Conservation (phyloP, 2,329 filamentous ascomycete species). For the Diaporthe citriasiana region DNA sequence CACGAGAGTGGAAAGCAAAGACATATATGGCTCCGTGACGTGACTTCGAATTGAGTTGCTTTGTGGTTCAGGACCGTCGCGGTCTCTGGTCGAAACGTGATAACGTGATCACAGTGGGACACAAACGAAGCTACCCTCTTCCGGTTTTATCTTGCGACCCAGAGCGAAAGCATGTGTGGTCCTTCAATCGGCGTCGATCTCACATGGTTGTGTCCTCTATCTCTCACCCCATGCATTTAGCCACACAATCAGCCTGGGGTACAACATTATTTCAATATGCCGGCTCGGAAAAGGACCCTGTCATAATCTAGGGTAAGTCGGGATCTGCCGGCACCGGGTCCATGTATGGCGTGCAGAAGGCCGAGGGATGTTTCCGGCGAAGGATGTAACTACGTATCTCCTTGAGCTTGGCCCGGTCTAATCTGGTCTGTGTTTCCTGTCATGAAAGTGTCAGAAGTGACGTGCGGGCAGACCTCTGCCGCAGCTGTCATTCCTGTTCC, state of each 20-base stretch:
- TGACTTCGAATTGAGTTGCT: constrained; percentile 10
- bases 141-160: constrained; percentile 28
- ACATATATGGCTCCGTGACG: background rate
- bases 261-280: constrained; percentile 4
- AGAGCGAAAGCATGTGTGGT: constrained; percentile 11
- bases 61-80: constrained; percentile 4
- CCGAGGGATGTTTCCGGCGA: background rate
- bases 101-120: constrained; percentile 17
- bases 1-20: background rate
- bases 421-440: constrained; percentile 19
- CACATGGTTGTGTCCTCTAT: background rate
- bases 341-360: constrained; percentile 7
- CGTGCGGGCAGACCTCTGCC: constrained; percentile 17
- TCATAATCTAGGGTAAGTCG: background rate
- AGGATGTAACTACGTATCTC: background rate
- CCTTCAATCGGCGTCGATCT: constrained; percentile 2
- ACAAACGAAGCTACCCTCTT: constrained; percentile 26
- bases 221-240: constrained; percentile 8
- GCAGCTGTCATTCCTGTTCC: constrained; percentile 14
- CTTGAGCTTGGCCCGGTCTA: background rate
- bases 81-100: constrained; percentile 23
- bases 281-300: constrained; percentile 5
- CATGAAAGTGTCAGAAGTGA: constrained; percentile 23
- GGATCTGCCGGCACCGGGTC: constrained; percentile 9
- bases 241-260: constrained; percentile 16